Evolutionary conservation across 2,329 filamentous ascomycete genomes (phyloP), one percentile per base, ranked within the genome.

Genomic region (Trichoderma atroviride): DNA sequence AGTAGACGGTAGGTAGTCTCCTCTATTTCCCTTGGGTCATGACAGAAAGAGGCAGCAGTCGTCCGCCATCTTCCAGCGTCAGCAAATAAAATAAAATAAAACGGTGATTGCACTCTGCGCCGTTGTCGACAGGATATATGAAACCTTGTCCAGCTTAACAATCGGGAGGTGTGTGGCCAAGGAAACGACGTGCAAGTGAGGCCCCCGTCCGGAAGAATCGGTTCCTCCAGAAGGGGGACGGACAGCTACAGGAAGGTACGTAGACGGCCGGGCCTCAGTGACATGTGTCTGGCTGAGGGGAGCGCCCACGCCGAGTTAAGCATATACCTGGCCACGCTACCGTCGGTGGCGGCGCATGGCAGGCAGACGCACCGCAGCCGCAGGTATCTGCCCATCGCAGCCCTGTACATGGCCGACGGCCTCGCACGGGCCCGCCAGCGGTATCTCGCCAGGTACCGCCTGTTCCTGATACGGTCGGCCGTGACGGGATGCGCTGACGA

Each of bases 161-260:
- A 62, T 69, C 67, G 64, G 55, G 35, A 29, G 16, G 33, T 14
- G 50, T 50, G 67, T 62, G 57, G 50, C 52, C 57, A 62, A 62
- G 50, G 52, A 58, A 56, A 56, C 31, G 58, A 57, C 37, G 35
- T 53, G 53, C 37, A 69, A 64, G 31, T 64, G 68, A 64, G 55
- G 33, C 33, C 33, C 56, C 55, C 24, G 59, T 69, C 53, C 68
- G 68, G 68, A 69, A 69, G 68, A 69, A 69, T 64, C 68, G 68
- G 68, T 69, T 69, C 59, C 47, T 58, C 47, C 52, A 24, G 27
- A 52, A 58, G 43, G 53, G 59, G 43, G 24, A 37, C 19, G 43
- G 24, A 37, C 19, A 68, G 64, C 64, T 68, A 59, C 56, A 43
- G 56, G 43, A 43, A 68, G 64, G 64, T 60, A 68, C 64, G 43